These are phyloP conservation scores for Tolypocladium tropicale DNA, from an alignment of 2,329 filamentous ascomycete genomes.

Conservation along the genomic window DNA sequence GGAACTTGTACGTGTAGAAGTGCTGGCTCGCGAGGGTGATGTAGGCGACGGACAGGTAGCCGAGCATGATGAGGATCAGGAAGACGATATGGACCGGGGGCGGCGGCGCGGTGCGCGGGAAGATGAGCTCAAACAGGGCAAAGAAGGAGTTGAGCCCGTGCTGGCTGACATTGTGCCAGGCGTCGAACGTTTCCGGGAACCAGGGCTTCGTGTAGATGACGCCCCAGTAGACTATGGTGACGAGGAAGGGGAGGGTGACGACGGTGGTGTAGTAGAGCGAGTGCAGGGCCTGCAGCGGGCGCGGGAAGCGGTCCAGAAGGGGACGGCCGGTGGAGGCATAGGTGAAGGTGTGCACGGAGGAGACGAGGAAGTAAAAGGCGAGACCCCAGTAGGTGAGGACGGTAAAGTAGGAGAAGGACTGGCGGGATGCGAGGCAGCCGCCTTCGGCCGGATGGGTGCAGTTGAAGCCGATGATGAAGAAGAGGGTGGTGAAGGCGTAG, in stretches of 20 bases:
- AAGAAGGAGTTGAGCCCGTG: conserved; percentile 67
- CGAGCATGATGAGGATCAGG: conserved; percentile 57
- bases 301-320: conserved; percentile 49
- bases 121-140: conserved; percentile 63
- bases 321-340: conserved; percentile 48
- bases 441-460: conserved; percentile 37
- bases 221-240: conserved; percentile 62
- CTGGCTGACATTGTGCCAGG: conserved; percentile 60
- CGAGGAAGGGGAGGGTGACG: conserved; percentile 55
- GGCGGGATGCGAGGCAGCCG: conserved; percentile 34
- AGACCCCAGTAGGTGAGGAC: conserved; percentile 74
- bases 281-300: conserved; percentile 54
- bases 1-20: conserved; percentile 70
- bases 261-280: conserved; percentile 53
- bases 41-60: conserved; percentile 68
- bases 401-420: conserved; percentile 74
- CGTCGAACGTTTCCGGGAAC: conserved; percentile 38
- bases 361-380: conserved; percentile 64
- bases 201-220: conserved; percentile 43
- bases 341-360: conserved; percentile 56
- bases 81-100: conserved; percentile 55
- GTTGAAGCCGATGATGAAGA: conserved; percentile 59
- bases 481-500: conserved; percentile 60
- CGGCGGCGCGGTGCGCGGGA: conserved; percentile 54
- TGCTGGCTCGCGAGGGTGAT: conserved; percentile 58